Evolutionary conservation across 768 basidiomycete genomes (phyloP), one percentile per base, ranked within the genome.

Genomic region (Leucogyrophana mollusca): DNA sequence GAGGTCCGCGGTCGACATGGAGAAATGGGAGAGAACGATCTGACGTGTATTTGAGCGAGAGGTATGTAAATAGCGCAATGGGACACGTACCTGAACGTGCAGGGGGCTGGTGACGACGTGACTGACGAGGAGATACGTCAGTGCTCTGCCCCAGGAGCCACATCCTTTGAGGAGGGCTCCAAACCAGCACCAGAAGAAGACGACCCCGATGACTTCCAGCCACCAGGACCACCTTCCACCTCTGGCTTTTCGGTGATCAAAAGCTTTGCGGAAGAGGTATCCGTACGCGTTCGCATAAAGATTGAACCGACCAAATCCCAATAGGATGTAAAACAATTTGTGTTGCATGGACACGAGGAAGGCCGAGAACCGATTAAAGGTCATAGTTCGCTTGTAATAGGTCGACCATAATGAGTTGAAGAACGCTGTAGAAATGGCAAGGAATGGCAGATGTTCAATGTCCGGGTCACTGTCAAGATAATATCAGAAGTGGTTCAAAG

Each of bases 11-110:
- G 94, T 94, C 10, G 95, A 93, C 73, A 94, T 92, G 40, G 91
- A 87, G 64, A 94, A 99, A 72, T 99, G 96, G 7, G 96, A 99
- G 21, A 98, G 81, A 1, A 97, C 94, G 56, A 99, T 98, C 86
- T 87, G 55, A 14, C 20, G 23, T 16, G 27, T 2, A 7, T 23
- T 54, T 13, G 30, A 27, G 4, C n/a, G 21, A 8, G 23, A 27
- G 43, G 18, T 3, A 27, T 43, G 9, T 4, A 10, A 18, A 17
- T 20, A 21, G 13, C 21, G n/a, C 1, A 9, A 23, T 23, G 52
- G 36, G 17, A 43, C 35, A 68, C 74, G 47, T 57, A 89, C 95
- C 81, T 97, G 96, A 24, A 98, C 80, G 60, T 99, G 96, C 18
- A 99, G 74, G 4, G 96, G 96, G 58, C 90, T 90, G 5, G 95